Conservation (phyloP, 1,284 basidiomycete species). For the Malassezia yamatoensis region DNA sequence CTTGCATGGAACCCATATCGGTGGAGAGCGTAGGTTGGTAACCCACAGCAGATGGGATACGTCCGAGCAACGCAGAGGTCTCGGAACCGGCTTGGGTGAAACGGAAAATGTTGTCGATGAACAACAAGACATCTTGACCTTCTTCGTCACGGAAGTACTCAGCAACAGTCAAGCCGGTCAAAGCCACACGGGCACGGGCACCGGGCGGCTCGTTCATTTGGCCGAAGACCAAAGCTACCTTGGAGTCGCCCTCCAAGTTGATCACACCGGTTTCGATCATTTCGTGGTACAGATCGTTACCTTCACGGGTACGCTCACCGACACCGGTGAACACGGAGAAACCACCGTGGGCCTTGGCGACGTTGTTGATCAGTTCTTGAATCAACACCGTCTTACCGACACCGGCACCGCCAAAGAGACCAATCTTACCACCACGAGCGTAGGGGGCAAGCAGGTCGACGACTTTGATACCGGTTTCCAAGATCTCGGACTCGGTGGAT, state of each 20-base stretch:
- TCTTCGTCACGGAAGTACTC: conserved; percentile 99
- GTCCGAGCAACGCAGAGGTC: conserved; percentile 97
- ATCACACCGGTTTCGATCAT: conserved; percentile 99
- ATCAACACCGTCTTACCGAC: conserved; percentile 99
- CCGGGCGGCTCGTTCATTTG: conserved; percentile 99
- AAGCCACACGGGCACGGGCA: conserved; percentile 98
- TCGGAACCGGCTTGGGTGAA: conserved; percentile 99
- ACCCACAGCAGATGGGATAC: conserved; percentile 99
- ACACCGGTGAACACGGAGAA: conserved; percentile 99
- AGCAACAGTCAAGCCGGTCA: conserved; percentile 95
- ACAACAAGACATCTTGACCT: conserved; percentile 97
- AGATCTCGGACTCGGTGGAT: conserved; percentile 91
- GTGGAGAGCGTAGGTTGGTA: conserved; percentile 99
- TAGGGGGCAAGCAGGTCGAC: conserved; percentile 98
- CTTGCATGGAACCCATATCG: conserved; percentile 99
- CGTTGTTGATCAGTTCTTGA: conserved; percentile 99
- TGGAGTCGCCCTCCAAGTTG: conserved; percentile 87
- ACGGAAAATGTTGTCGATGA: conserved; percentile 92
- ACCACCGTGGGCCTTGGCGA: conserved; percentile 99
- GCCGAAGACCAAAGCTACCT: conserved; percentile 99
- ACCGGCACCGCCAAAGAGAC: conserved; percentile 99
- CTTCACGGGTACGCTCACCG: conserved; percentile 99
- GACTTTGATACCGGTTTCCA: conserved; percentile 99
- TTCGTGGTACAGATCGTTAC: conserved; percentile 99
- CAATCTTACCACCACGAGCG: conserved; percentile 99